These are phyloP conservation scores for Clavispora fructus DNA, from an alignment of 805 yeast genomes.

Conservation along the genomic window DNA sequence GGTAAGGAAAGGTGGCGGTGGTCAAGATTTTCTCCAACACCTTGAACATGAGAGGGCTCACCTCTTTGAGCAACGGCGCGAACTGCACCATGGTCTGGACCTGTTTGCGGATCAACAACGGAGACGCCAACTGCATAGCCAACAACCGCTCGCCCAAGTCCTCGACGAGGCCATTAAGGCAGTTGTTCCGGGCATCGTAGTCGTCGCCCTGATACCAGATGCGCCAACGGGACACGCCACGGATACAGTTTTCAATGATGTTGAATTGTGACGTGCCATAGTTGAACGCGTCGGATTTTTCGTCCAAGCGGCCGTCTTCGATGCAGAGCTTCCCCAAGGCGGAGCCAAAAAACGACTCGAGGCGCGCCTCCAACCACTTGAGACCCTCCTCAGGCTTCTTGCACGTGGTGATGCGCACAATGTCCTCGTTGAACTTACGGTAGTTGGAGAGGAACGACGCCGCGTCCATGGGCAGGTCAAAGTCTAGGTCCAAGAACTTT, in stretches of 20 bases:
- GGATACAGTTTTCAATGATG: conserved; percentile 81
- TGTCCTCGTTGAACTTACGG: conserved; percentile 81
- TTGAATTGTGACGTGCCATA: conserved; percentile 78
- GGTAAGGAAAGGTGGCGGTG: conserved; percentile 79
- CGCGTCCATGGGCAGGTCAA: conserved; percentile 80
- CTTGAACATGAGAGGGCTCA: conserved; percentile 67
- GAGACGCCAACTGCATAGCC: conserved; percentile 72
- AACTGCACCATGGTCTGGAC: conserved; percentile 92
- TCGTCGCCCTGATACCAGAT: conserved; percentile 73
- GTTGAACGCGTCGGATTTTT: conserved; percentile 60
- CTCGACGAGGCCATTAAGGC: conserved; percentile 54
- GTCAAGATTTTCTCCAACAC: conserved; percentile 81
- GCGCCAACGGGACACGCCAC: conserved; percentile 94
- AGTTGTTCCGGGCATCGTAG: conserved; percentile 47
- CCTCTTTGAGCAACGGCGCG: conserved; percentile 81
- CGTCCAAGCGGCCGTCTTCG: conserved; percentile 48
- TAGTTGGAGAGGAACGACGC: conserved; percentile 73
- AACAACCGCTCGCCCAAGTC: conserved; percentile 69
- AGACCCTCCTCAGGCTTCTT: conserved; percentile 77
- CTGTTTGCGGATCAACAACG: conserved; percentile 74
- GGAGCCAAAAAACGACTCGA: conserved; percentile 69
- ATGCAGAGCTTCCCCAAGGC: conserved; percentile 63
- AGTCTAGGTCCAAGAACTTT: conserved; percentile 73
- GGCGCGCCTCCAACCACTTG: conserved; percentile 70
- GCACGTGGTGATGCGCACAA: conserved; percentile 83